These are phyloP conservation scores for Thielaviopsis ethacetica DNA, from an alignment of 2,329 filamentous ascomycete genomes.

Conservation along the genomic window DNA sequence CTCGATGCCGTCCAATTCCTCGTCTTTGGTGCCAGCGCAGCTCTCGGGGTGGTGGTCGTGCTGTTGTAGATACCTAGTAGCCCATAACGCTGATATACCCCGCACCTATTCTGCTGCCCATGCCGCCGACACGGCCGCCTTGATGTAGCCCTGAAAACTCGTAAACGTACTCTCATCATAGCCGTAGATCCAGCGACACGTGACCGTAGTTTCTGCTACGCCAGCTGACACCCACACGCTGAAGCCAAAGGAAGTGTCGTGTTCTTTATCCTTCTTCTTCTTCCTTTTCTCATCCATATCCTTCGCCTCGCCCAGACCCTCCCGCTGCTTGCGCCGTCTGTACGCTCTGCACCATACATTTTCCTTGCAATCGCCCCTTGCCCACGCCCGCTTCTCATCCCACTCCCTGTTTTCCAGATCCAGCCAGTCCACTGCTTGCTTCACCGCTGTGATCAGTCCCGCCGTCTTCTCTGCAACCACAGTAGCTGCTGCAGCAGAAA, in stretches of 20 bases:
- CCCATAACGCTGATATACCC: background rate
- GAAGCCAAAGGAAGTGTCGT: conserved; percentile 10
- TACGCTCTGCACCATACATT: conserved; percentile 71
- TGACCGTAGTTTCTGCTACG: background rate
- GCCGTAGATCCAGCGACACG: conserved; percentile 51
- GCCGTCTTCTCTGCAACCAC: conserved; percentile 23
- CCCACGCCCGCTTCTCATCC: conserved; percentile 34
- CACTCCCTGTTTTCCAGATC: conserved; percentile 49
- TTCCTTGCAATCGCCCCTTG: conserved; percentile 45
- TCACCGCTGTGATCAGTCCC: conserved; percentile 20
- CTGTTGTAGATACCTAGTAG: background rate
- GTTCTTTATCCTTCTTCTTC: conserved; percentile 4
- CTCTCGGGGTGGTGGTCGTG: background rate
- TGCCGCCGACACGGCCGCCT: conserved; percentile 16
- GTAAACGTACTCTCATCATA: conserved; percentile 60
- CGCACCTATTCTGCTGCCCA: too few relatives aligned
- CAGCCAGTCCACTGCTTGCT: conserved; percentile 34
- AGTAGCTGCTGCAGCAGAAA: conserved; percentile 32
- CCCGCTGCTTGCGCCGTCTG: conserved; percentile 37
- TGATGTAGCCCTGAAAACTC: conserved; percentile 73
- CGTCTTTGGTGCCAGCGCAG: background rate
- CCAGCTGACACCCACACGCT: conserved; percentile 1
- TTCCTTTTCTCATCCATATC: background rate
- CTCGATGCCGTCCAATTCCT: background rate
- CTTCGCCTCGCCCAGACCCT: conserved; percentile 14